Base-by-base conservation (phyloP, 2,329 filamentous ascomycete species). In the Macrophomina phaseolina region DNA sequence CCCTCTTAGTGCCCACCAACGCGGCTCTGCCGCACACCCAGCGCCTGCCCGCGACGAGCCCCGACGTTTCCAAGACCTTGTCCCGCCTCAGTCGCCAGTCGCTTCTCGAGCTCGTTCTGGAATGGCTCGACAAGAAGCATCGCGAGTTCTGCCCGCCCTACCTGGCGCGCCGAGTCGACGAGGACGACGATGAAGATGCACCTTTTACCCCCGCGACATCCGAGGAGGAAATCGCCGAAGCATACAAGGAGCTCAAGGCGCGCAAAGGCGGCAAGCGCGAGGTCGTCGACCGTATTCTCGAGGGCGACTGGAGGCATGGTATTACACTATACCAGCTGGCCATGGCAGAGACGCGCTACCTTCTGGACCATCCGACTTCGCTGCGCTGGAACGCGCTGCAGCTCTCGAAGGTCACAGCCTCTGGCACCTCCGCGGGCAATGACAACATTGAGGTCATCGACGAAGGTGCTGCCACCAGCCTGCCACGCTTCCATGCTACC, bases 401-500 rank as follows among this genome's bases (percentile, higher is more conserved):
- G 53, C 78, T 87, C 16, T 72, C 75, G 67, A 72, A 71, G 68
- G 72, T 77, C 67, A 71, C 74, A 38, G 74, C 72, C 66, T 70
- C 69, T 38, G 75, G 73, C 63, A 70, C 70, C 23, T 69, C 68
- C 7, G 18, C 45, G 6, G 14, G 68, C 34, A 60, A 69, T 48
- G 66, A 72, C 32, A 74, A 75, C 53, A 75, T 77, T 73, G 80
- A 83, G 65, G 73, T 76, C 64, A 77, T 73, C 4, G 75, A 77
- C 67, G 76, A 78, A 69, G 76, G 75, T 11, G 73, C 52, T 48
- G n/a, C 36, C 18, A 61, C 78, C 52, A 76, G 76, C 55, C 75
- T 86, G 23, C 92, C 92, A 11, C 88, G 90, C 16, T 92, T 95
- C 73, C 91, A 96, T 73, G 90, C 92, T 0, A 88, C 91, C 4